A percentile compares a stretch with the other conserved stretches of the same genome.
These are phyloP conservation scores for Colletotrichum eleusines DNA, from an alignment of 2,329 filamentous ascomycete species.

Conservation along the genomic window DNA sequence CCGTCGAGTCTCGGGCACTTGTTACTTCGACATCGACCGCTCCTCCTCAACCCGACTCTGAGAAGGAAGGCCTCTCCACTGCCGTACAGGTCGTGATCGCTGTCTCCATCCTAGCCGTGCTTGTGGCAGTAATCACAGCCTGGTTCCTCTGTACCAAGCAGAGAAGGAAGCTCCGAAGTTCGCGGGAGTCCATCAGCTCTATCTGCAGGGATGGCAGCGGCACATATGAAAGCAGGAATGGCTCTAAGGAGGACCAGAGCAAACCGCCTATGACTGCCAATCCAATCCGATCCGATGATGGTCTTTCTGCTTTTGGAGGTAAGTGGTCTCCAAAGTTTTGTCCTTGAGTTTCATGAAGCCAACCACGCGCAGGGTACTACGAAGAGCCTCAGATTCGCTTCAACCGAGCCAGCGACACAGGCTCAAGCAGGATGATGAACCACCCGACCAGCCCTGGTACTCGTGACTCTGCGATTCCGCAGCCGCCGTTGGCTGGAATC, in stretches of 20 bases:
- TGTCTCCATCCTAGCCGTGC: constrained; percentile 21
- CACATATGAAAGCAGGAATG: constrained; percentile 41
- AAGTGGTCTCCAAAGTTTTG: constrained; percentile 35
- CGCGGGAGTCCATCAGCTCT: constrained; percentile 26
- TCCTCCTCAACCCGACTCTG: background rate
- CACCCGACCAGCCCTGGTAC: constrained; percentile 32
- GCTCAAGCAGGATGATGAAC: constrained; percentile 37
- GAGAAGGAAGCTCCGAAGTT: constrained; percentile 31
- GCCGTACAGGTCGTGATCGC: constrained; percentile 27
- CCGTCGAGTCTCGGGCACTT: background rate
- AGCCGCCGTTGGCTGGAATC: background rate
- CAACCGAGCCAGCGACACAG: constrained; percentile 31
- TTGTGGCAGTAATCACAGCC: constrained; percentile 37
- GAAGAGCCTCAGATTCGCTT: constrained; percentile 40
- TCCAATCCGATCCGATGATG: constrained; percentile 49
- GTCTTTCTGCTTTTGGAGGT: constrained; percentile 62
- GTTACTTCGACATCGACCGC: constrained; percentile 18
- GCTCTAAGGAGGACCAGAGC: constrained; percentile 47
- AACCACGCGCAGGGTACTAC: constrained; percentile 33
- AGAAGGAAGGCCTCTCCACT: constrained; percentile 5
- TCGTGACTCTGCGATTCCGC: constrained; percentile 5
- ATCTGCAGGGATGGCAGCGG: constrained; percentile 25
- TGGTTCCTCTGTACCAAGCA: constrained; percentile 43
- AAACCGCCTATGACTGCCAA: constrained; percentile 46
- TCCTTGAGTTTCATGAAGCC: background rate